phyloP scores from a whole-genome alignment of 306 rosid species.

The Malus asiatica region DNA sequence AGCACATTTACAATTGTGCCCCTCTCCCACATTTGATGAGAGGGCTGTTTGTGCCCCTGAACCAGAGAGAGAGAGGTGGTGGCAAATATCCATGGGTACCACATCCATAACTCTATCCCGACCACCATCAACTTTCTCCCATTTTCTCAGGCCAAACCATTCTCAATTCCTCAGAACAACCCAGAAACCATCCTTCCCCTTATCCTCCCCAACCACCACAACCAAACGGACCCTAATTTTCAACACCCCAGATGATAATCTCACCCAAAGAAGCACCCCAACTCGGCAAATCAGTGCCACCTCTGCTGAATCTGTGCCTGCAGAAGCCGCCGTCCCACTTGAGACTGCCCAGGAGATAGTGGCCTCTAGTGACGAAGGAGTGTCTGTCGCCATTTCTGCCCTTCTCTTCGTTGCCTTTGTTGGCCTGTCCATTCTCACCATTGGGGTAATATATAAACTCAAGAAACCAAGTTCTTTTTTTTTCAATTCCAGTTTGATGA shows the following conservation, averaged over 20 bases:
- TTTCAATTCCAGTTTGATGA: not conserved
- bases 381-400: slow-evolving; percentile 33
- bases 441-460: slow-evolving; percentile 54
- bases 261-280: slow-evolving; percentile 8
- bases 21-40: not conserved
- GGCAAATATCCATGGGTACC: slow-evolving; percentile 56
- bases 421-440: slow-evolving; percentile 60
- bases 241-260: slow-evolving; percentile 14
- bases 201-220: slow-evolving; percentile 12
- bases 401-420: slow-evolving; percentile 71
- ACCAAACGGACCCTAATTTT: slow-evolving; percentile 14
- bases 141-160: slow-evolving; percentile 20
- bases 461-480: not conserved
- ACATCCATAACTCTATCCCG: slow-evolving; percentile 38
- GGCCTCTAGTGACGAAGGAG: slow-evolving; percentile 32
- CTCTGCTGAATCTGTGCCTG: slow-evolving; percentile 30
- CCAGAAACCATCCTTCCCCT: slow-evolving; percentile 12
- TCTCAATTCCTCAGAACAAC: slow-evolving; percentile 7
- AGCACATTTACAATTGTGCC: too few species aligned
- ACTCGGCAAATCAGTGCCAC: slow-evolving; percentile 27
- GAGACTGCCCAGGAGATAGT: slow-evolving; percentile 48
- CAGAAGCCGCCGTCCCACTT: slow-evolving; percentile 28
- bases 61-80: not conserved
- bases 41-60: slow-evolving; percentile 1
- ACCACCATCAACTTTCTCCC: slow-evolving; percentile 32